Base-by-base conservation (phyloP, 257 asterid species). In the Scutellaria baicalensis region DNA sequence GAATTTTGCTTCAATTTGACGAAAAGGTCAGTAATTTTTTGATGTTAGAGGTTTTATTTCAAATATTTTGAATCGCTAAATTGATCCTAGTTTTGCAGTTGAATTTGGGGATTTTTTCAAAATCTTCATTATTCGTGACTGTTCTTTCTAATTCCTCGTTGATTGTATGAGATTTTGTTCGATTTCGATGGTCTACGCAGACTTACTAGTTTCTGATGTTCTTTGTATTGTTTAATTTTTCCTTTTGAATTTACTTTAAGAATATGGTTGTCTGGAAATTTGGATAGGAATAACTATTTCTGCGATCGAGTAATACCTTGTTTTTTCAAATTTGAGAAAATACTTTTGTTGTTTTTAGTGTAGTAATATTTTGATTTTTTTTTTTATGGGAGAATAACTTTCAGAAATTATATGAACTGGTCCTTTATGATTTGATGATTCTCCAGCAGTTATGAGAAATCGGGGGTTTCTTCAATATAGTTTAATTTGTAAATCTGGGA, bases 21-120 rank as follows among this genome's bases (percentile, higher is more conserved):
- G 60, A 59, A 58, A 77, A 83, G 94, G 94, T 79, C 7, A 72
- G 86, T 76, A 17, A 51, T 67, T 69, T 68, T 60, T 66, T 23
- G 44, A 51, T 72, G 77, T 65, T 8, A n/a, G 57, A 69, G 74
- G 63, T 50, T 79, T 74, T 27, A 38, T 4, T 69, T 63, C 43
- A 5, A 45, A 42, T 59, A 27, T 20, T 63, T 60, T 61, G 6
- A 54, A 31, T 57, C 64, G 39, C 42, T 39, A 48, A 73, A 76
- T 83, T 74, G 65, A 48, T 83, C 68, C 33, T 55, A 31, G 6
- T 64, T 56, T 20, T 50, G 48, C 36, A 21, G 38, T 50, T 61
- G 0, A 1, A 8, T 18, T 48, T 70, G 20, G 80, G 83, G 80
- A 6, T 71, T 74, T 69, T 73, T 11, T 58, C 42, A 57, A 40